Evolutionary conservation across 768 basidiomycete genomes (phyloP).

Genomic region (Steccherinum ochraceum): DNA sequence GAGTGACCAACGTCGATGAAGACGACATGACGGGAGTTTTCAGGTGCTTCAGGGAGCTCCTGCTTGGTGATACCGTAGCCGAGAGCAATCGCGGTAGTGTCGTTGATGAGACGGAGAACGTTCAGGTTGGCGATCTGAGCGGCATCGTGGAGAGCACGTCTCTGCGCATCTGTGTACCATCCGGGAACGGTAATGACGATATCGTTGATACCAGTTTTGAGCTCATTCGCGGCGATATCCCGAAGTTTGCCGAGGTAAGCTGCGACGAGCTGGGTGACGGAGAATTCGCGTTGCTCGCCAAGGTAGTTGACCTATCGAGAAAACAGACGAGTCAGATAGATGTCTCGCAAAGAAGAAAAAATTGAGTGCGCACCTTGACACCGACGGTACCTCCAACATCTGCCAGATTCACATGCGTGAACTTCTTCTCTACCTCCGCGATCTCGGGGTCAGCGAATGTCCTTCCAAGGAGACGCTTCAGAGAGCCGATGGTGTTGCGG

Average conservation of each 20-base stretch:
- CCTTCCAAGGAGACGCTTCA: slow-evolving; percentile 88
- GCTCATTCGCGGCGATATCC: slow-evolving; percentile 79
- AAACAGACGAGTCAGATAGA: slow-evolving; percentile 7
- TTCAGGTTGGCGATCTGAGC: slow-evolving; percentile 87
- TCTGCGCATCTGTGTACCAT: slow-evolving; percentile 93
- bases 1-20: slow-evolving; percentile 97
- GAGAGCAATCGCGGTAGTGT: slow-evolving; percentile 91
- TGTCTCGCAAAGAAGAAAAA: not conserved
- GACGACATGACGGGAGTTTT: slow-evolving; percentile 78
- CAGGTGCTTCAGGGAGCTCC: slow-evolving; percentile 85
- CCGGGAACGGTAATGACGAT: slow-evolving; percentile 95
- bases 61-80: slow-evolving; percentile 99
- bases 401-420: slow-evolving; percentile 79
- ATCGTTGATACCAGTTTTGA: slow-evolving; percentile 82
- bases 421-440: slow-evolving; percentile 82
- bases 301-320: slow-evolving; percentile 73
- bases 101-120: slow-evolving; percentile 92
- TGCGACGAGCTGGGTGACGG: slow-evolving; percentile 86
- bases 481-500: slow-evolving; percentile 90
- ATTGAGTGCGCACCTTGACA: slow-evolving; percentile 61
- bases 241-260: slow-evolving; percentile 89
- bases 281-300: slow-evolving; percentile 73
- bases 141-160: slow-evolving; percentile 85
- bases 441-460: slow-evolving; percentile 77
- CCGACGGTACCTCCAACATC: slow-evolving; percentile 83